These are phyloP conservation scores for Sphagnurus paluster DNA, from an alignment of 1,284 basidiomycete genomes.

Conservation along the genomic window DNA sequence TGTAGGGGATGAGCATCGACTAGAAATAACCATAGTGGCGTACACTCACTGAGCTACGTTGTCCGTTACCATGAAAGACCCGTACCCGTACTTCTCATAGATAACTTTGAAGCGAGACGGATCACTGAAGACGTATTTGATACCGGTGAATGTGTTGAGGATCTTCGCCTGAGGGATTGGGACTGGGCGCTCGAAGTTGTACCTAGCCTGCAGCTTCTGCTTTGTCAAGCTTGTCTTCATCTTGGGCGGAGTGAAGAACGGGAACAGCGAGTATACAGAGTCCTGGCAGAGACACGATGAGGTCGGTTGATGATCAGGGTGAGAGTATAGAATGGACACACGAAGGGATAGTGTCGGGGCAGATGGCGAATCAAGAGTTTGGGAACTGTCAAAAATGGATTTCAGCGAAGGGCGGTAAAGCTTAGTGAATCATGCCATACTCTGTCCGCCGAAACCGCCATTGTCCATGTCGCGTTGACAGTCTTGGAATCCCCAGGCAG, in stretches of 20 bases:
- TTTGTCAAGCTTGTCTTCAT: conserved; percentile 42
- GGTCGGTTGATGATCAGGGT: not conserved
- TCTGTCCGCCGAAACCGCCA: conserved; percentile 33
- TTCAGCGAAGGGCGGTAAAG: too few species aligned
- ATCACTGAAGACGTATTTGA: conserved; percentile 42
- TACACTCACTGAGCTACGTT: conserved; percentile 23
- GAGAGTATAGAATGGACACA: not conserved
- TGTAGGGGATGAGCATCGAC: not conserved
- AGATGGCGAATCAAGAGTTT: conserved; percentile 48
- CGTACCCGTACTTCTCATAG: conserved; percentile 33
- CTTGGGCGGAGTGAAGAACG: conserved; percentile 51
- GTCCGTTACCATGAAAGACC: conserved; percentile 30
- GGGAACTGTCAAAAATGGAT: conserved; percentile 28
- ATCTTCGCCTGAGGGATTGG: conserved; percentile 34
- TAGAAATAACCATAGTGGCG: not conserved
- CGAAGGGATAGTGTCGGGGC: conserved; percentile 44
- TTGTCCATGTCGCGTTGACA: conserved; percentile 37
- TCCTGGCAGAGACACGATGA: conserved; percentile 27
- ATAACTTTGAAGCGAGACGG: conserved; percentile 36
- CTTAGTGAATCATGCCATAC: conserved; percentile 18
- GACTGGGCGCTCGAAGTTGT: conserved; percentile 43
- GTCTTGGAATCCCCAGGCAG: conserved; percentile 49
- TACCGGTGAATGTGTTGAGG: conserved; percentile 42
- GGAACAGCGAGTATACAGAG: conserved; percentile 44
- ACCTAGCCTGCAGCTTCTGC: conserved; percentile 40